These are phyloP conservation scores for Nitzschia palea DNA, from an alignment of 108 stramenopile species.

Conservation along the genomic window DNA sequence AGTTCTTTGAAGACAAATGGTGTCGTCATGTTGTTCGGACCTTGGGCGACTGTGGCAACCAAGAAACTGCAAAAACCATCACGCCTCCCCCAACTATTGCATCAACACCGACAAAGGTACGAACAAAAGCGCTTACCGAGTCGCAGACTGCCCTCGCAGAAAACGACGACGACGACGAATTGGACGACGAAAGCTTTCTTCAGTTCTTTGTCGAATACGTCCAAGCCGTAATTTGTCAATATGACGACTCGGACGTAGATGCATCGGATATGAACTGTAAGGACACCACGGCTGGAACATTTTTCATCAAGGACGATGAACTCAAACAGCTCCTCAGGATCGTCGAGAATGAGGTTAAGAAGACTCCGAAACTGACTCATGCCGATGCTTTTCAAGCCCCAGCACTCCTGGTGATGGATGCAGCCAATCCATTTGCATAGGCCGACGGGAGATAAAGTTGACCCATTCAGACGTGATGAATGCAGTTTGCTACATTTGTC, in stretches of 20 bases:
- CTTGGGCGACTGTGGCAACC: too few relatives aligned
- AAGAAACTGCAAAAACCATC: too few relatives aligned
- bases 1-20: background rate
- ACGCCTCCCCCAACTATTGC: background rate
- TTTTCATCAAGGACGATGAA: background rate
- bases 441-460: too few relatives aligned
- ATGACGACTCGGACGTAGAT: constrained; percentile 2
- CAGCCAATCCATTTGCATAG: background rate
- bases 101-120: background rate
- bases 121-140: background rate
- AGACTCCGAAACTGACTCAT: background rate
- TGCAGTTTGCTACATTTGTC: too few relatives aligned
- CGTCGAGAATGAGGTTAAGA: background rate
- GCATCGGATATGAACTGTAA: background rate
- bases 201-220: constrained; percentile 3
- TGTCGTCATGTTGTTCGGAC: too few relatives aligned
- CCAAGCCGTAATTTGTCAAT: constrained; percentile 11
- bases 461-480: too few relatives aligned
- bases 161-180: background rate
- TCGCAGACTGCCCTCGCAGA: background rate
- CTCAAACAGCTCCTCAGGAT: background rate
- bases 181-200: constrained; percentile 11
- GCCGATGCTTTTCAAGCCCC: background rate
- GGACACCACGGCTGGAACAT: background rate
- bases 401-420: background rate